Evolutionary conservation across 495 filamentous ascomycete genomes (phyloP).

Genomic region (Aspergillus heteromorphus): DNA sequence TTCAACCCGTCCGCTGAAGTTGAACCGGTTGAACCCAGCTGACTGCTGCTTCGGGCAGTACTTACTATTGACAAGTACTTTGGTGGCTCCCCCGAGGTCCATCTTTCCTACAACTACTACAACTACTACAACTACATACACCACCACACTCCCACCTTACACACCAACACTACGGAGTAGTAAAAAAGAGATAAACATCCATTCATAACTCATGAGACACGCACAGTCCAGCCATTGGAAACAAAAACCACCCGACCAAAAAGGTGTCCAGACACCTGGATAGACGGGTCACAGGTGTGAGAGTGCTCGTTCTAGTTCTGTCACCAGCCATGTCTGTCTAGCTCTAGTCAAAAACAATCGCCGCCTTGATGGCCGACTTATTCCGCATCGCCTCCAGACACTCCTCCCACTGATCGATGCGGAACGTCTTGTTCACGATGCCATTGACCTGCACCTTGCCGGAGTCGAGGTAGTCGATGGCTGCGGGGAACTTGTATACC

Average conservation of each 20-base stretch:
- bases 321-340: too few relatives aligned
- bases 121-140: neutral
- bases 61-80: neutral
- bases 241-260: too few relatives aligned
- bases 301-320: too few relatives aligned
- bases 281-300: too few relatives aligned
- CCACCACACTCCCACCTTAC: neutral
- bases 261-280: too few relatives aligned
- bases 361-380: slow-evolving; percentile 67
- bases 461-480: slow-evolving; percentile 63
- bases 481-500: slow-evolving; percentile 68
- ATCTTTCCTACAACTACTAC: too few relatives aligned
- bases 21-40: neutral
- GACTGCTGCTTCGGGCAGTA: neutral
- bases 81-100: neutral
- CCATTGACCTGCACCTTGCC: slow-evolving; percentile 57
- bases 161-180: neutral
- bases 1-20: neutral
- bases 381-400: slow-evolving; percentile 46
- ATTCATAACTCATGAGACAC: slow-evolving; percentile 3
- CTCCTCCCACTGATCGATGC: slow-evolving; percentile 41
- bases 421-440: slow-evolving; percentile 50
- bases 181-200: too few relatives aligned
- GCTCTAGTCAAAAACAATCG: slow-evolving; percentile 59
- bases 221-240: neutral